A percentile compares a stretch with the other conserved stretches of the same genome.
These are phyloP conservation scores for Thielaviopsis ethacetica DNA, from an alignment of 2,329 filamentous ascomycete species.

Conservation along the genomic window DNA sequence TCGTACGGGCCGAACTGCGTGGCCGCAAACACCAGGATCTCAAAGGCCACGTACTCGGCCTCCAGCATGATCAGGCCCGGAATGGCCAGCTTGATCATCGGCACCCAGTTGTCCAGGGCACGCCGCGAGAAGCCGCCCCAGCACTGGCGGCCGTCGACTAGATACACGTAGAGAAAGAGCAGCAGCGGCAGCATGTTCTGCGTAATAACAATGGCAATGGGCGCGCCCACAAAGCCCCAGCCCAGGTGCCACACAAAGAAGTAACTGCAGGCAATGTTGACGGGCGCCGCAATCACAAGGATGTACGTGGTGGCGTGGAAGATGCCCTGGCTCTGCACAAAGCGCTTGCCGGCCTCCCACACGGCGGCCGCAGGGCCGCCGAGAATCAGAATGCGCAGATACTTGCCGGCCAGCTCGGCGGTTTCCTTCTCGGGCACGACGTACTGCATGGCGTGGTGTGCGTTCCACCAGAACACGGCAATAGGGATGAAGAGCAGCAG, in stretches of 20 bases:
- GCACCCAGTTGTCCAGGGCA: slow-evolving; percentile 55
- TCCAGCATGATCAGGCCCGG: slow-evolving; percentile 89
- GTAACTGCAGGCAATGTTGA: slow-evolving; percentile 67
- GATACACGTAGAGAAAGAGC: slow-evolving; percentile 63
- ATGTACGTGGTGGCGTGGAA: slow-evolving; percentile 68
- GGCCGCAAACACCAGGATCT: slow-evolving; percentile 70
- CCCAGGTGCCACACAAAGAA: slow-evolving; percentile 56
- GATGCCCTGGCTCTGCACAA: slow-evolving; percentile 66
- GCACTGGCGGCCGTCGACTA: slow-evolving; percentile 58
- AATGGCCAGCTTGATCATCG: slow-evolving; percentile 71
- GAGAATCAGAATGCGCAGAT: slow-evolving; percentile 54
- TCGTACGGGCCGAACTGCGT: slow-evolving; percentile 64
- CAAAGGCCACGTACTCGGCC: slow-evolving; percentile 85
- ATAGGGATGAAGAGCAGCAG: slow-evolving; percentile 58
- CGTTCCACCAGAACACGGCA: slow-evolving; percentile 51
- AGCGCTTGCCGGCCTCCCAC: slow-evolving; percentile 67
- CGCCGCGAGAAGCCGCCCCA: slow-evolving; percentile 66
- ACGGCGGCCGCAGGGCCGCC: slow-evolving; percentile 61
- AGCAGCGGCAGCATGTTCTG: slow-evolving; percentile 61
- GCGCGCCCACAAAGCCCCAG: slow-evolving; percentile 64
- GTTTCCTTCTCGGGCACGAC: slow-evolving; percentile 36
- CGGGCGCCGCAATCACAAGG: slow-evolving; percentile 55
- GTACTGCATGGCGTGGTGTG: slow-evolving; percentile 43
- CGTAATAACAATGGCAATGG: slow-evolving; percentile 63
- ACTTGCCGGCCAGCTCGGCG: slow-evolving; percentile 52